These are phyloP conservation scores for Fusarium drepaniforme DNA, from an alignment of 2,329 filamentous ascomycete genomes.

Conservation along the genomic window DNA sequence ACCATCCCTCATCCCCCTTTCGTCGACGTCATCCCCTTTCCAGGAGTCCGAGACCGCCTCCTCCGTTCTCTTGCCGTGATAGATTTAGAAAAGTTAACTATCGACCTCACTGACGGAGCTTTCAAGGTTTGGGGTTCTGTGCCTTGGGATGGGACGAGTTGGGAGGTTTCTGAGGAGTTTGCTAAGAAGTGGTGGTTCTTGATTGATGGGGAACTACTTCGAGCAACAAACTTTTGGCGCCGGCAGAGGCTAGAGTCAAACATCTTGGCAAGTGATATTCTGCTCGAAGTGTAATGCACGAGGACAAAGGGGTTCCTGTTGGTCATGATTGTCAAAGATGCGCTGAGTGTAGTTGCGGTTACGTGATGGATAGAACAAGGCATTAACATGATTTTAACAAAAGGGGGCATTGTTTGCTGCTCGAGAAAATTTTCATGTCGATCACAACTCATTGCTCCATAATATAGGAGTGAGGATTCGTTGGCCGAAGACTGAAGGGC, in stretches of 20 bases:
- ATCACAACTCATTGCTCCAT: not conserved
- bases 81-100: constrained; percentile 4
- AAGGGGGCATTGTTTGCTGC: not conserved
- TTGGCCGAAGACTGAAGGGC: not conserved
- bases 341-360: not conserved
- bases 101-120: constrained; percentile 2
- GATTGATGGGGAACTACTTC: constrained; percentile 17
- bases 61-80: constrained; percentile 20
- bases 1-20: constrained; percentile 15
- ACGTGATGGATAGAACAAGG: not conserved
- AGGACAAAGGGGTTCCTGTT: too few relatives aligned
- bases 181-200: constrained; percentile 33
- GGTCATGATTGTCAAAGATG: not conserved
- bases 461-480: fast-evolving
- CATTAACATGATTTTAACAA: not conserved
- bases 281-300: not conserved
- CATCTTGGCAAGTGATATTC: not conserved
- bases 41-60: constrained; percentile 14
- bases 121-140: constrained; percentile 15
- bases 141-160: constrained; percentile 50
- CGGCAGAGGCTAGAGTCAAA: constrained; percentile 4
- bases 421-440: not conserved
- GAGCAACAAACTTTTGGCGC: constrained; percentile 30
- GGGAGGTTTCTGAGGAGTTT: constrained; percentile 58
- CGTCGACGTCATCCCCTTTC: constrained; percentile 30